These are phyloP conservation scores for Prunus mume DNA, from an alignment of 306 rosid genomes.

Conservation along the genomic window DNA sequence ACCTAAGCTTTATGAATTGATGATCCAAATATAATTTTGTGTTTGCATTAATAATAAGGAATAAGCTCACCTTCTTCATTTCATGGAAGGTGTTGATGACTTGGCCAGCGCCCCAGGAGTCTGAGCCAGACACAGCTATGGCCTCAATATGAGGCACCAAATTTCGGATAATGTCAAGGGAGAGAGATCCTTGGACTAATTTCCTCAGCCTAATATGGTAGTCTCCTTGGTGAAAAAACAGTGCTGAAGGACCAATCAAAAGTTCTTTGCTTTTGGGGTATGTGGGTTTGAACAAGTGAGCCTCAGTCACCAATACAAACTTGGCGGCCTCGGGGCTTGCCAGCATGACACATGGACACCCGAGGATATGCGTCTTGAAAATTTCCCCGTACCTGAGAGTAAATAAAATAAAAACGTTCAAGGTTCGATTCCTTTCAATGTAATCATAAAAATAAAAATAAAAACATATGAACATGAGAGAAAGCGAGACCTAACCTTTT, in stretches of 20 bases:
- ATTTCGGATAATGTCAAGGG: constrained; percentile 46
- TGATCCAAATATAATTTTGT: background rate
- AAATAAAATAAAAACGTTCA: background rate
- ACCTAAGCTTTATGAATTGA: no score
- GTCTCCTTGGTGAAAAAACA: constrained; percentile 78
- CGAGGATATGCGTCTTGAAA: constrained; percentile 81
- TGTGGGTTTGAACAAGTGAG: constrained; percentile 83
- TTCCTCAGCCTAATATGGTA: constrained; percentile 66
- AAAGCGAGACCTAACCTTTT: constrained; percentile 41
- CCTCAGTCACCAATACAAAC: constrained; percentile 71
- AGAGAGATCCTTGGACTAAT: constrained; percentile 60
- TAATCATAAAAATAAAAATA: background rate
- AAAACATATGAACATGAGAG: no score
- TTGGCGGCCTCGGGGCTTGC: constrained; percentile 85
- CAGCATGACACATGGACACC: constrained; percentile 83
- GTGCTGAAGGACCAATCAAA: constrained; percentile 74
- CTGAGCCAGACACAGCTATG: constrained; percentile 44
- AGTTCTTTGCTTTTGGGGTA: constrained; percentile 88
- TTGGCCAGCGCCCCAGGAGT: constrained; percentile 43
- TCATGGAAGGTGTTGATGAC: constrained; percentile 62
- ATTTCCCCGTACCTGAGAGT: constrained; percentile 71
- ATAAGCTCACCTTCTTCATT: constrained; percentile 61
- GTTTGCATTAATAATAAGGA: no score
- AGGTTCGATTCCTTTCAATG: background rate
- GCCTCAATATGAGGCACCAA: constrained; percentile 56